Evolutionary conservation across 2,329 filamentous ascomycete species (phyloP), one percentile per base, ranked within the genome.

Genomic region (Microcera coccophila): DNA sequence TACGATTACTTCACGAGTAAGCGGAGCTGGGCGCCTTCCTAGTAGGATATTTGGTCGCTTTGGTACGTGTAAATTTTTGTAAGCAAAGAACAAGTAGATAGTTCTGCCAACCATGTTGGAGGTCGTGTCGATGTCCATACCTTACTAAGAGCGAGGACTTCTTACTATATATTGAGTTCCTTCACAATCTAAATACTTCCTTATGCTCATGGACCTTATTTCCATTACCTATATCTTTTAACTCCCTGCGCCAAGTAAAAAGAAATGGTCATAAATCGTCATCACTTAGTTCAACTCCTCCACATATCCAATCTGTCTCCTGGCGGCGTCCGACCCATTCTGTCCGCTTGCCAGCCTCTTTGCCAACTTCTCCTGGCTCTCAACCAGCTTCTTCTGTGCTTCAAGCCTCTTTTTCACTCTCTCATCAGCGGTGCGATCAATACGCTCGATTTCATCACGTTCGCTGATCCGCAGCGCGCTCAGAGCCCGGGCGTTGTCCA

Each of bases 301-400:
- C 22, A 81, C 68, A 49, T 70, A 80, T n/a, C 77, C 77, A 63
- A 79, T 74, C 64, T 78, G 74, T 48, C 71, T 67, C 52, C 73
- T 62, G 32, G 58, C 39, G 28, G 65, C 57, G n/a, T n/a, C n/a
- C n/a, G n/a, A n/a, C 1, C 47, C 51, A 15, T 46, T 43, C 2
- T 59, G 52, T 1, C 57, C 61, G 14, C 74, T 68, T 8, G 76
- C 73, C 44, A 80, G 57, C 52, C 68, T 67, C 45, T 58, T 63
- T 1, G 67, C 67, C 41, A 70, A 42, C 48, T 61, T 62, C 45
- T 69, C 66, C 54, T 70, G 67, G 32, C 63, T 65, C 38, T 79
- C 73, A 3, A 80, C 73, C 38, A 80, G 56, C 57, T 67, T 73
- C 62, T 68, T 70, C 61, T 80, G 76, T 56, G 76, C 72, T 39